Conservation (phyloP, 805 yeast species). For the Saccharomycopsis amapae region DNA sequence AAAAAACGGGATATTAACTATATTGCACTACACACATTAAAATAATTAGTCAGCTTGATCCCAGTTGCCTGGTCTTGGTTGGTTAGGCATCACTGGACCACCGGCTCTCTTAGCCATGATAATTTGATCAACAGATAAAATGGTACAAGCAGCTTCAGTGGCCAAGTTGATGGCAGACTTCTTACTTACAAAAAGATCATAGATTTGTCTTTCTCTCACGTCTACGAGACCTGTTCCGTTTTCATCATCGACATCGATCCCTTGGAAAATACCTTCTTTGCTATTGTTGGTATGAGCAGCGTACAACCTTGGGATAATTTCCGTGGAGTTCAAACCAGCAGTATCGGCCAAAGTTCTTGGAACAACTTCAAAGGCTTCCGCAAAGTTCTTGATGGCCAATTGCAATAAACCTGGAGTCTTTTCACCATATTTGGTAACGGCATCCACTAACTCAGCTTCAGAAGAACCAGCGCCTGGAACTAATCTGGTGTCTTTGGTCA, state of each 20-base stretch:
- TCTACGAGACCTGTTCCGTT: conserved; percentile 60
- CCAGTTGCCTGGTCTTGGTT: conserved; percentile 90
- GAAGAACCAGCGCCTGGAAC: conserved; percentile 96
- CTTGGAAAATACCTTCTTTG: conserved; percentile 34
- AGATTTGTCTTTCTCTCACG: conserved; percentile 60
- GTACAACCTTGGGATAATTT: conserved; percentile 80
- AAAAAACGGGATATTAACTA: neutral
- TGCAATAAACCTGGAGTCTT: conserved; percentile 89
- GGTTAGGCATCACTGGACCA: conserved; percentile 87
- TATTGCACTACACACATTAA: too few relatives aligned
- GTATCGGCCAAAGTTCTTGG: conserved; percentile 93
- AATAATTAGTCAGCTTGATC: conserved; percentile 71
- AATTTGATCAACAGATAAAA: conserved; percentile 89
- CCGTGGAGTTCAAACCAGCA: conserved; percentile 85
- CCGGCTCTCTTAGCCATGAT: conserved; percentile 99
- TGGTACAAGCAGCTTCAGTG: conserved; percentile 89
- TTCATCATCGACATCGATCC: conserved; percentile 64
- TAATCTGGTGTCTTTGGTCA: conserved; percentile 68
- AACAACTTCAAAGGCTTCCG: conserved; percentile 88
- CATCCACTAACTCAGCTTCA: conserved; percentile 79
- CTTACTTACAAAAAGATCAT: conserved; percentile 74
- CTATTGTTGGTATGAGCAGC: conserved; percentile 64
- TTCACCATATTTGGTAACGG: conserved; percentile 81
- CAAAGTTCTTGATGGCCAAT: conserved; percentile 89
- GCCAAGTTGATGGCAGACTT: conserved; percentile 86